These are phyloP conservation scores for Blastomyces emzantsi DNA, from an alignment of 2,329 filamentous ascomycete species.

Conservation along the genomic window DNA sequence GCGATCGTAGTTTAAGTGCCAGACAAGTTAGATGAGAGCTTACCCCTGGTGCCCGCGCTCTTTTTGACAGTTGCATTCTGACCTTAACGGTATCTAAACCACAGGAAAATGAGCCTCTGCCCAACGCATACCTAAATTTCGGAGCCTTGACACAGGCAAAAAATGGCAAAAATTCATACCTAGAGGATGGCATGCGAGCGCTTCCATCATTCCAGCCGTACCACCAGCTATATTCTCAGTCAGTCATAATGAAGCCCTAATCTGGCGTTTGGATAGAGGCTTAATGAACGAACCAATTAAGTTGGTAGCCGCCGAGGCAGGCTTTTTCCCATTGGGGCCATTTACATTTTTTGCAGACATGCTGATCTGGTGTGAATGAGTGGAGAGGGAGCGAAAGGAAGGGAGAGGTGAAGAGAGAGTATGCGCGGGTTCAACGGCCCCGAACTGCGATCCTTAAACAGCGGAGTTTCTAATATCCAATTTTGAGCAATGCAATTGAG, in stretches of 20 bases:
- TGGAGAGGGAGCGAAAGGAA: not conserved
- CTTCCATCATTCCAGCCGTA: constrained; percentile 99
- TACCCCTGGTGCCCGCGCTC: constrained; percentile 71
- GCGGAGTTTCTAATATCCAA: not conserved
- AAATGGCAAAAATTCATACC: constrained; percentile 44
- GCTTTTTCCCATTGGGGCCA: constrained; percentile 52
- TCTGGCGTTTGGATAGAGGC: constrained; percentile 19
- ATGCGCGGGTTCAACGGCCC: not conserved
- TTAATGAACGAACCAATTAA: constrained; percentile 60
- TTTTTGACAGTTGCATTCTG: constrained; percentile 92
- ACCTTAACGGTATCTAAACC: constrained; percentile 87
- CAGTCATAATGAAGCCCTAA: constrained; percentile 12
- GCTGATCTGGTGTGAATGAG: not conserved
- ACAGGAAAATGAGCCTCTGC: constrained; percentile 18
- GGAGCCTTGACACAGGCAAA: not conserved
- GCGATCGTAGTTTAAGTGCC: not conserved
- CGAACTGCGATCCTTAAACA: not conserved
- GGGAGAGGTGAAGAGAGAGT: not conserved
- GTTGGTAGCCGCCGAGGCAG: constrained; percentile 79
- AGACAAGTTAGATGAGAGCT: constrained; percentile 24
- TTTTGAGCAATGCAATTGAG: not conserved
- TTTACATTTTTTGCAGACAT: constrained; percentile 53
- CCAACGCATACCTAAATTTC: not conserved
- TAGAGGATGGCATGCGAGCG: constrained; percentile 87
- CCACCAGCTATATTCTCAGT: constrained; percentile 62